Evolutionary conservation across 2,329 filamentous ascomycete genomes (phyloP).

Genomic region (Aspergillus oerlinghausenensis): DNA sequence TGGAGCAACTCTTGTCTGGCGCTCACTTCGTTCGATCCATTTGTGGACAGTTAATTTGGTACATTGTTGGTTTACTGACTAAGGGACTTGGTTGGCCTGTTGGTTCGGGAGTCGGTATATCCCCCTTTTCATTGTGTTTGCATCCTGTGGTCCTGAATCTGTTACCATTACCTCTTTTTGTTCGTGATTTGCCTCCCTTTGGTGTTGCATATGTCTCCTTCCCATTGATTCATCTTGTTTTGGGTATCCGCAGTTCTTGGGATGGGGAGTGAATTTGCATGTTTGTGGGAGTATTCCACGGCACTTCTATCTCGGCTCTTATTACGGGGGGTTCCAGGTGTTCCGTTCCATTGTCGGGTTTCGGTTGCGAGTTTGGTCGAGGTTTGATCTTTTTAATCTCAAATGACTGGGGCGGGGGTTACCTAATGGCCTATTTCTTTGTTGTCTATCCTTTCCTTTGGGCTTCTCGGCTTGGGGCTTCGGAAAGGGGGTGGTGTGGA

Average conservation of each 20-base stretch:
- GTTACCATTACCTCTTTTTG: constrained; percentile 6
- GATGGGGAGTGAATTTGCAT: constrained; percentile 14
- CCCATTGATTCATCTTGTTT: neutral
- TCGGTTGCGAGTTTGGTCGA: constrained; percentile 15
- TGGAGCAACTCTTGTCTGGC: constrained; percentile 18
- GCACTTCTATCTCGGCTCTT: constrained; percentile 14
- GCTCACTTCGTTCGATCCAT: constrained; percentile 16
- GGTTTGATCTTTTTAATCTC: constrained; percentile 9
- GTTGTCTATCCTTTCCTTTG: neutral
- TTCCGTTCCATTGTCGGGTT: constrained; percentile 12
- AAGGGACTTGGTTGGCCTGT: constrained; percentile 24
- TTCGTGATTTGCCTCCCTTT: constrained; percentile 2
- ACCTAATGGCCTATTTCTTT: constrained; percentile 8
- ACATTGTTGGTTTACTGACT: constrained; percentile 27
- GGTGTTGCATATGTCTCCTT: constrained; percentile 5
- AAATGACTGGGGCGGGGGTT: constrained; percentile 6
- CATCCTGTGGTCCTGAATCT: constrained; percentile 14
- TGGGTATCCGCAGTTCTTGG: constrained; percentile 5
- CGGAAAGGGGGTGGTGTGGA: neutral
- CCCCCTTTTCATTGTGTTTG: constrained; percentile 15
- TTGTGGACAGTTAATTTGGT: constrained; percentile 25
- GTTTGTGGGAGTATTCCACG: constrained; percentile 13
- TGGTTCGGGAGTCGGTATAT: constrained; percentile 28
- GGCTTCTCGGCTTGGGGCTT: neutral
- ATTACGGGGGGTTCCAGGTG: constrained; percentile 16